Base-by-base conservation (phyloP, 2,329 filamentous ascomycete genomes). In the Colletotrichum zoysiae region DNA sequence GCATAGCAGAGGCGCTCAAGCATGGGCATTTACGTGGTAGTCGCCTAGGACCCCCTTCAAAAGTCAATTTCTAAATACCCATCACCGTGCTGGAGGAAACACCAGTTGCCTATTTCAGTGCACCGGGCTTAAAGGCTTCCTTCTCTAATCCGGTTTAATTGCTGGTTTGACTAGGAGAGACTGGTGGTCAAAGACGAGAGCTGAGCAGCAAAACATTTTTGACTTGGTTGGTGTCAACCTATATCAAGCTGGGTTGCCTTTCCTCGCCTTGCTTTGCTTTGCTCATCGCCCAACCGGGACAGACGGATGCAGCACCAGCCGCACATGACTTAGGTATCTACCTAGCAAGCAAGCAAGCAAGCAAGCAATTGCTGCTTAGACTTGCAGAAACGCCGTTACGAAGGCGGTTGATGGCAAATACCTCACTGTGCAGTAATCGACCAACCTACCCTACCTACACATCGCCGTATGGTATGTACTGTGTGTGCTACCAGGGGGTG, bases 391-490 rank as follows among this genome's bases (percentile, higher is more conserved):
- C 20, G 33, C 46, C 46, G 23, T 40, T 48, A 35, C 35, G 46
- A 50, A 20, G 46, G 35, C 44, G 18, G 48, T 51, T 62, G 33
- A n/a, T 40, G 59, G 44, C 42, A 33, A 63, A 63, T 30, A 46
- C 30, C 26, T 46, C 55, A 59, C 55, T 30, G n/a, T 48, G 30
- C 42, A 67, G 35, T 55, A 40, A 30, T 48, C 64, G 33, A n/a
- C 60, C 55, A 66, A 35, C 50, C 20, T 48, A 12, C 38, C 50
- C 20, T 48, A 12, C 38, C 20, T 56, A 26, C 64, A 70, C 57
- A 63, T 67, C 51, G 57, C 68, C 68, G 57, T 50, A 70, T 64
- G 30, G 30, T 30, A 30, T 30, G 30, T 30, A 30, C 30, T 67
- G 63, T 61, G 50, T 61, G 63, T 61, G 42, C n/a, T 40, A 48